Evolutionary conservation across 768 basidiomycete species (phyloP), one percentile per base, ranked within the genome.

Genomic region (Leccinum imitatum): DNA sequence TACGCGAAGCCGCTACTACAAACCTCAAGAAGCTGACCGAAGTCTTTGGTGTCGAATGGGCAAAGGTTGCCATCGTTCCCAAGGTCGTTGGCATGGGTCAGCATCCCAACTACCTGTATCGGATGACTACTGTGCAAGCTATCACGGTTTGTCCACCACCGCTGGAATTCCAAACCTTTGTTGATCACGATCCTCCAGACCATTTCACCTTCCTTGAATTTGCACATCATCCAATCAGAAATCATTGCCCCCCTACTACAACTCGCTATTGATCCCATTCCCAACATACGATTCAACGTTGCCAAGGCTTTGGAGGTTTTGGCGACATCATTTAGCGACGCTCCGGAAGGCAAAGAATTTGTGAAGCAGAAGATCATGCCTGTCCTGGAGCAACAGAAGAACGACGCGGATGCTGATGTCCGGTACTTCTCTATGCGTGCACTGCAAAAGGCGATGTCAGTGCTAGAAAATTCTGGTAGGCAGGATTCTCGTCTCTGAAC

Each of bases 211-310:
- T 91, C 93, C 14, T 79, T 99, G 67, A 91, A 84, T 63, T 75
- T 92, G 63, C 86, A 93, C 52, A 93, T 93, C 65, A 84, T 98
- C 65, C 85, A 85, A 33, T 82, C 89, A 52, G 90, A 91, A 55
- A 89, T 98, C 67, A 85, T 98, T 62, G 86, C 87, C 23, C 88
- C 91, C 41, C 83, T 98, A 53, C 77, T 96, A 59, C 82, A 87
- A 59, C 85, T 99, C 50, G 87, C 91, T 15, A 80, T 81, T 54
- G 97, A 99, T 72, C 87, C 92, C 11, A 98, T 99, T 71, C 97
- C 97, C 56, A 99, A 99, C 76, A 98, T 99, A 74, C 92, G 97
- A 39, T 99, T 99, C 82, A 98, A 98, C 73, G 95, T 98, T 30
- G 91, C 95, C 25, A 98, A 98, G 75, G 89, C 91, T 27, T 79